Evolutionary conservation across 768 basidiomycete genomes (phyloP), one percentile per base, ranked within the genome.

Genomic region (Leccinum pellstonianum): DNA sequence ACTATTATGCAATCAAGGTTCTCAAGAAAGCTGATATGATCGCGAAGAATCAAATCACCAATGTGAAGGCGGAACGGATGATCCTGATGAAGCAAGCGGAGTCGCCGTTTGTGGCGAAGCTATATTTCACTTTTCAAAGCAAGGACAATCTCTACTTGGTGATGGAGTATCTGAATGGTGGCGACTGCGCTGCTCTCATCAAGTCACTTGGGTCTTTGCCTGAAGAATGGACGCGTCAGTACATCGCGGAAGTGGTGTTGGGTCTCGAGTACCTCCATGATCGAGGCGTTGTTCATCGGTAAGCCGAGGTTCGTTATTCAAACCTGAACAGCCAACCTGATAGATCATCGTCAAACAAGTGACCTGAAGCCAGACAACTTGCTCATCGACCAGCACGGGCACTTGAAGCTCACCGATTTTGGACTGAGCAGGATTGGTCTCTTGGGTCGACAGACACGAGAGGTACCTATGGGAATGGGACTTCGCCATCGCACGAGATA

Each of bases 21-120:
- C 77, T 99, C 71, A 98, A 96, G 80, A 99, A 99, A 79, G 93
- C 95, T n/a, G 97, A 99, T 76, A 99, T 99, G 97, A 98, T 99
- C 73, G 93, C 97, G 43, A 99, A 99, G 84, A 99, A 99, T 79
- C 97, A 99, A 75, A 96, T 99, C 73, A 98, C 97, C 52, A 99
- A 98, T 72, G 97, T 99, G 74, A 98, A 98, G 77, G 97, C 97
- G 2, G 97, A 99, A 78, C 85, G 97, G 58, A 98, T 97, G 88
- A 99, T 99, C 68, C 83, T 99, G 66, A 99, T 99, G 97, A 95
- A 95, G 73, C 96, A 98, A 75, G 91, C 96, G 2, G 95, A 97
- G 74, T 97, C 95, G 9, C 96, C 97, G 15, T 96, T 98, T 69
- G 97, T 98, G 53, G 94, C 94, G 52, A 97, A 97, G 75, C 80